phyloP scores from a whole-genome alignment of 1,284 basidiomycete genomes.

The Cystobasidium slooffiae region DNA sequence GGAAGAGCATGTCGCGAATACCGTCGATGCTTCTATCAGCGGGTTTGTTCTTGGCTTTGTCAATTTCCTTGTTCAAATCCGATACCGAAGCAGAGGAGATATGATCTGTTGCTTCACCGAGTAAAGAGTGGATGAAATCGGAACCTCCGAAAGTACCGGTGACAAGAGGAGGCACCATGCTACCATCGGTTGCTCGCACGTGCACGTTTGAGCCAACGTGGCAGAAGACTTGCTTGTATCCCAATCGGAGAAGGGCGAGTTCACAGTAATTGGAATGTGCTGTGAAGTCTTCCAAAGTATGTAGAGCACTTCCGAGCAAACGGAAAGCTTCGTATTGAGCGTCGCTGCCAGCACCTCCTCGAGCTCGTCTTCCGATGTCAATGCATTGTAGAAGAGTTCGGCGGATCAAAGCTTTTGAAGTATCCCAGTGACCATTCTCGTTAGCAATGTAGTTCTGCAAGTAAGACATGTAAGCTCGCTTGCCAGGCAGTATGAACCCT shows the following conservation, averaged over 20 bases:
- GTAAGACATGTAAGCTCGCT: slow-evolving; percentile 82
- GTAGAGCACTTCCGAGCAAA: slow-evolving; percentile 69
- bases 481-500: slow-evolving; percentile 80
- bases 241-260: slow-evolving; percentile 68
- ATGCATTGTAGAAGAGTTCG: slow-evolving; percentile 71
- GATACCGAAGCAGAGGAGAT: slow-evolving; percentile 77
- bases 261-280: slow-evolving; percentile 67
- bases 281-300: slow-evolving; percentile 74
- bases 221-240: slow-evolving; percentile 75
- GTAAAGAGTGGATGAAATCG: slow-evolving; percentile 46
- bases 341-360: slow-evolving; percentile 46
- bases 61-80: slow-evolving; percentile 80
- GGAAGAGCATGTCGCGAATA: slow-evolving; percentile 50
- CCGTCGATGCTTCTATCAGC: slow-evolving; percentile 45
- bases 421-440: slow-evolving; percentile 75
- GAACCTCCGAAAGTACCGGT: slow-evolving; percentile 87
- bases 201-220: slow-evolving; percentile 76
- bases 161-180: slow-evolving; percentile 58
- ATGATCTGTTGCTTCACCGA: slow-evolving; percentile 52
- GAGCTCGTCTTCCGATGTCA: slow-evolving; percentile 51
- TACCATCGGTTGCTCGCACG: slow-evolving; percentile 36
- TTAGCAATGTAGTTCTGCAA: slow-evolving; percentile 92
- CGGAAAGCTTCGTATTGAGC: slow-evolving; percentile 79
- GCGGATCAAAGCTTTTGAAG: slow-evolving; percentile 70
- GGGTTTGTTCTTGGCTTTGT: slow-evolving; percentile 58